These are phyloP conservation scores for Irpex sp. DNA, from an alignment of 1,284 basidiomycete species.

Conservation along the genomic window DNA sequence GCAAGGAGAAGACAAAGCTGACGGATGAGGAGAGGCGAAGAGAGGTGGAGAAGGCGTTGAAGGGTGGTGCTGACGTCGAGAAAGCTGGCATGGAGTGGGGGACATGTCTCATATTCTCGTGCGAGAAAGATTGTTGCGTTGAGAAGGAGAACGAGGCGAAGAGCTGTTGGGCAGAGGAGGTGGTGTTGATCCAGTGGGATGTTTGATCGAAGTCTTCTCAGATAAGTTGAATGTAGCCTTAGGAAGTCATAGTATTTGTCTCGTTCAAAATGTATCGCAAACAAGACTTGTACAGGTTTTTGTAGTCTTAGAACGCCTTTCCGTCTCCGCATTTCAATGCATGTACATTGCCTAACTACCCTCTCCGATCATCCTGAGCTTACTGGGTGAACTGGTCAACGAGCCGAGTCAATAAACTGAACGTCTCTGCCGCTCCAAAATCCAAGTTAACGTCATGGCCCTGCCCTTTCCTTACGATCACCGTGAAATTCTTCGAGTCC, in stretches of 20 bases:
- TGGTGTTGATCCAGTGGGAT: constrained; percentile 75
- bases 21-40: constrained; percentile 60
- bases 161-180: constrained; percentile 70
- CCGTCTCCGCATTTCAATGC: not conserved
- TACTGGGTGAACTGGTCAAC: not conserved
- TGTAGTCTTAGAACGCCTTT: too few relatives aligned
- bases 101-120: constrained; percentile 78
- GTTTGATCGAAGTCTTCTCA: constrained; percentile 18
- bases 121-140: constrained; percentile 65
- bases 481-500: constrained; percentile 1
- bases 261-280: too few relatives aligned
- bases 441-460: constrained; percentile 5
- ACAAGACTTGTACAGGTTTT: too few relatives aligned
- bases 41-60: constrained; percentile 49
- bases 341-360: not conserved
- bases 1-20: constrained; percentile 21
- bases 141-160: constrained; percentile 37
- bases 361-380: not conserved
- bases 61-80: constrained; percentile 36
- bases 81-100: constrained; percentile 78
- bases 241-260: not conserved
- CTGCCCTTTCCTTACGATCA: not conserved
- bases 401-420: not conserved
- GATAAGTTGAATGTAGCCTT: not conserved
- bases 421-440: constrained; percentile 7